Base-by-base conservation (phyloP, 768 basidiomycete species). In the Calvatia gigantea region DNA sequence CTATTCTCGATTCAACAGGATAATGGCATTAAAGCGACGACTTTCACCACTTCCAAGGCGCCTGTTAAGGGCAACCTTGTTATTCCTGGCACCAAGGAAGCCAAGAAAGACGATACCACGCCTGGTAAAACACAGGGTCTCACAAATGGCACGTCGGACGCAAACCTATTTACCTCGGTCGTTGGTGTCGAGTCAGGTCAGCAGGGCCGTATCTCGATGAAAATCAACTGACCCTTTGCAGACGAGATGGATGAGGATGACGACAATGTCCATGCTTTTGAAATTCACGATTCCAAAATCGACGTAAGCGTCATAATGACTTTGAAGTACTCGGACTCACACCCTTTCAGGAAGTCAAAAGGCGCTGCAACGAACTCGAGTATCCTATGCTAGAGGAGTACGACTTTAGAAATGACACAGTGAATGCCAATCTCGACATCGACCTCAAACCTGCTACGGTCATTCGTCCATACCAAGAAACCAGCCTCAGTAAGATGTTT, bases 331-430 rank as follows among this genome's bases (percentile, higher is more conserved):
- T 27, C 21, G 45, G 31, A 14, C 47, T 49, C 42, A 54, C 29
- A 32, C 55, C 19, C 58, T 8, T 45, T 11, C 60, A 96, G 93
- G 91, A 91, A 61, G 94, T 99, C 58, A 96, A 98, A 74, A 91
- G 91, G 64, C 87, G 94, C 33, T 98, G 97, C 67, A 94, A 94
- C 64, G 96, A 97, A 62, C 80, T 98, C 35, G 94, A 98, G 67
- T 93, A 95, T 61, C 97, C 97, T 6, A 97, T 98, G 86, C 78
- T 99, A 41, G 97, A 99, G 69, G 97, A 99, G 73, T 99, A 99
- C 67, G 97, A 99, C 70, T 99, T 98, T 78, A 81, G 95, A 39
- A 96, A 98, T 66, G 97, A 99, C 68, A 94, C 91, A 0, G 75
- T 94, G 61, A 99, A 99, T 67, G 83, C 97, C 27, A 96, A 98